A percentile compares a stretch with the other conserved stretches of the same genome.
phyloP scores from a whole-genome alignment of 2,329 filamentous ascomycete species.

The Blastomyces emzantsi region DNA sequence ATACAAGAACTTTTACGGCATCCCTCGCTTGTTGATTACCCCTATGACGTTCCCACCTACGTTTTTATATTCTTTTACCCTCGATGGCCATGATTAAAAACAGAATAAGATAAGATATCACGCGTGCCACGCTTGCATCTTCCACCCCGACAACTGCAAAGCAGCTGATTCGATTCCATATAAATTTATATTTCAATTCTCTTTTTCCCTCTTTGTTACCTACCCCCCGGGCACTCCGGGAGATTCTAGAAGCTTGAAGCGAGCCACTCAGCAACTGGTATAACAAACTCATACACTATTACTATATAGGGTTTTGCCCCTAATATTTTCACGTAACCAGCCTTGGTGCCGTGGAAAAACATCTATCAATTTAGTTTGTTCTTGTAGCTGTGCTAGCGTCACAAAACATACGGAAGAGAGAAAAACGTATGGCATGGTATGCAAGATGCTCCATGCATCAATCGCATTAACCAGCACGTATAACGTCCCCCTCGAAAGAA shows the following conservation, averaged over 20 bases:
- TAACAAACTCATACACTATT: not conserved
- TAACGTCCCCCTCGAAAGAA: not conserved
- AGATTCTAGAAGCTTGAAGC: not conserved
- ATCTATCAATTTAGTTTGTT: not conserved
- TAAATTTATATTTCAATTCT: not conserved
- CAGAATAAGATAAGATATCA: not conserved
- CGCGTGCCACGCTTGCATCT: not conserved
- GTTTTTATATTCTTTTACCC: not conserved
- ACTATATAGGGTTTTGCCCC: not conserved
- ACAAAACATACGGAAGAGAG: not conserved
- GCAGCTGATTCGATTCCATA: not conserved
- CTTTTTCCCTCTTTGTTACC: not conserved
- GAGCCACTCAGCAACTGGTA: not conserved
- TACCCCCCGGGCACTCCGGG: not conserved
- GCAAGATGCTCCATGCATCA: not conserved
- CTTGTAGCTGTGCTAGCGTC: not conserved
- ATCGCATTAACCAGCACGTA: not conserved
- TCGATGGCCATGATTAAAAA: not conserved
- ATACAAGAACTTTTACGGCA: conserved; percentile 7
- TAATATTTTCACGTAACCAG: not conserved
- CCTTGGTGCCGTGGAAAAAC: not conserved
- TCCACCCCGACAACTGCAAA: not conserved
- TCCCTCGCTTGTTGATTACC: not conserved
- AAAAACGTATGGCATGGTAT: not conserved
- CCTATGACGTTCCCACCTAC: not conserved